Evolutionary conservation across 2,329 filamentous ascomycete genomes (phyloP).

Genomic region (Penicillium sumatraense): DNA sequence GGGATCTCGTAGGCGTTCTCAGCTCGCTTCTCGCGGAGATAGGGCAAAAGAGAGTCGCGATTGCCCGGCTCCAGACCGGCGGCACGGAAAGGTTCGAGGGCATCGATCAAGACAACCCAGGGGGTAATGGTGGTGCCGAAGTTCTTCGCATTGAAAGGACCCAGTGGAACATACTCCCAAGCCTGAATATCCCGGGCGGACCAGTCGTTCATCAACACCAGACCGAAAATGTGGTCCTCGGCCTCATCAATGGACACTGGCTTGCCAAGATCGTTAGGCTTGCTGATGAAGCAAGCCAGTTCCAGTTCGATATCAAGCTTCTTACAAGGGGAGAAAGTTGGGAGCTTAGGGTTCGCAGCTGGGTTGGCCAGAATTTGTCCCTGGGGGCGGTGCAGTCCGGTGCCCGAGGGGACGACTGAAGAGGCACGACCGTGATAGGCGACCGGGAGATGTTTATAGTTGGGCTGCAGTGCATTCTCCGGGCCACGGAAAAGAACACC

Average conservation of each 20-base stretch:
- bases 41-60: constrained; percentile 61
- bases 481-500: constrained; percentile 75
- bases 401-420: constrained; percentile 75
- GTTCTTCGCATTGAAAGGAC: constrained; percentile 84
- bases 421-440: constrained; percentile 81
- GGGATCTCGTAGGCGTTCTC: constrained; percentile 70
- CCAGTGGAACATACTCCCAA: constrained; percentile 83
- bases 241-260: constrained; percentile 68
- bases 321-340: constrained; percentile 66
- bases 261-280: constrained; percentile 66
- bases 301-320: constrained; percentile 81
- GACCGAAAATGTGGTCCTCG: constrained; percentile 74
- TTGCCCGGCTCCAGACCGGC: constrained; percentile 58
- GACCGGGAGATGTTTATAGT: constrained; percentile 80
- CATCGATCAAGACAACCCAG: constrained; percentile 79
- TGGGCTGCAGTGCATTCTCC: constrained; percentile 74
- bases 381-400: constrained; percentile 71
- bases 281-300: constrained; percentile 74
- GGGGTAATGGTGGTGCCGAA: constrained; percentile 78
- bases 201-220: constrained; percentile 88
- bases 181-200: constrained; percentile 80
- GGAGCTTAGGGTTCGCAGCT: constrained; percentile 63
- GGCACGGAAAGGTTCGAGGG: constrained; percentile 69
- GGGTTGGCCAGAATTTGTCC: constrained; percentile 75
- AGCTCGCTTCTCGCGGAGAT: constrained; percentile 64